Conservation (phyloP, 2,329 filamentous ascomycete genomes). For the Claviceps sp. region DNA sequence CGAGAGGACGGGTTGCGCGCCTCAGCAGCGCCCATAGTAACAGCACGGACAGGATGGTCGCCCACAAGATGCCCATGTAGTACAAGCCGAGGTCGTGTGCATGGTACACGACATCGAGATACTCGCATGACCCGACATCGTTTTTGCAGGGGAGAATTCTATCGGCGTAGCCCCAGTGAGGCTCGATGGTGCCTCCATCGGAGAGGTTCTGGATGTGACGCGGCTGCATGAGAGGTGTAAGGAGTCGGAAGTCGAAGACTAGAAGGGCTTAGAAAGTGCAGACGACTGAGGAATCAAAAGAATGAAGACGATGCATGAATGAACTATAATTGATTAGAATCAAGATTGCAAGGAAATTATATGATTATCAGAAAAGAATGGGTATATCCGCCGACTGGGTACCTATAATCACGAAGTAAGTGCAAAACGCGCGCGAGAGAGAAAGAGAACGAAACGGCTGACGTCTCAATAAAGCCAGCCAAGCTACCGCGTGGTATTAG, state of each 20-base stretch:
- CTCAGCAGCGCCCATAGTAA: conserved; percentile 25
- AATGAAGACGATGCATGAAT: neutral
- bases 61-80: conserved; percentile 37
- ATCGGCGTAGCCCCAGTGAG: conserved; percentile 35
- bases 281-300: neutral
- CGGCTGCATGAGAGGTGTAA: conserved; percentile 2
- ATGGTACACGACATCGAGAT: conserved; percentile 37
- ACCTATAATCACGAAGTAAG: too few species aligned
- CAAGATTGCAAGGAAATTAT: too few species aligned
- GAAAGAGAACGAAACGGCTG: too few species aligned
- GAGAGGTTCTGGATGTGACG: conserved; percentile 30
- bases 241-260: too few species aligned
- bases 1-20: conserved; percentile 13
- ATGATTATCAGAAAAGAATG: too few species aligned
- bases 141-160: conserved; percentile 31
- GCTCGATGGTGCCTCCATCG: conserved; percentile 20
- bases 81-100: conserved; percentile 36
- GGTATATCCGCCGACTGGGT: too few species aligned
- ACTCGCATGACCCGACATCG: conserved; percentile 33
- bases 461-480: too few species aligned
- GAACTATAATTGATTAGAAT: too few species aligned
- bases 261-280: too few species aligned
- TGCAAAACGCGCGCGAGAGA: too few species aligned
- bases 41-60: conserved; percentile 29
- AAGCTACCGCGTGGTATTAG: too few species aligned